Conservation (phyloP, 1,284 basidiomycete species). For the Marasmius tenuissimus region DNA sequence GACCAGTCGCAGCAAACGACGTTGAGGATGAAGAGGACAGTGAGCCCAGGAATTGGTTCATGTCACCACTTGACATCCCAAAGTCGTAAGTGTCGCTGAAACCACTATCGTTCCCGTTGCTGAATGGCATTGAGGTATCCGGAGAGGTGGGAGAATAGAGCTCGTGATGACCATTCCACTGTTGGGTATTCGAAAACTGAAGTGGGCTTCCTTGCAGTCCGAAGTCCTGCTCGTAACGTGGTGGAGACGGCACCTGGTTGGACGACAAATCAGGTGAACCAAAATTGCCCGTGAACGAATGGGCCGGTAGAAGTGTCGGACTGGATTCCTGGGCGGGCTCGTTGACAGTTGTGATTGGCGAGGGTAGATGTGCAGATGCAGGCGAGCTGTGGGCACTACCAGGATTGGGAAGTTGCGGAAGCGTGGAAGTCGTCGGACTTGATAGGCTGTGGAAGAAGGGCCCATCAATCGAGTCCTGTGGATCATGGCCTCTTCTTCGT, state of each 20-base stretch:
- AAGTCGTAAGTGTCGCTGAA: constrained; percentile 47
- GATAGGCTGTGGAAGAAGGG: constrained; percentile 51
- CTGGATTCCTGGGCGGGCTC: constrained; percentile 45
- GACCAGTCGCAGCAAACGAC: constrained; percentile 64
- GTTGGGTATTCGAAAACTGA: constrained; percentile 33
- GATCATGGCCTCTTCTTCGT: constrained; percentile 69
- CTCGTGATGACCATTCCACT: constrained; percentile 41
- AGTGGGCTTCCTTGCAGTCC: constrained; percentile 41
- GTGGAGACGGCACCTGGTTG: constrained; percentile 44
- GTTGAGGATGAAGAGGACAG: constrained; percentile 57
- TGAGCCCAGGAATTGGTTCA: constrained; percentile 34
- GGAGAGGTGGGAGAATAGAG: constrained; percentile 41
- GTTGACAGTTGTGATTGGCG: constrained; percentile 54
- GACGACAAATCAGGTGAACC: constrained; percentile 46
- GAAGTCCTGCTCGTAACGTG: constrained; percentile 59
- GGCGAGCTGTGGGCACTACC: constrained; percentile 73
- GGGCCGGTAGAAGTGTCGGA: constrained; percentile 37
- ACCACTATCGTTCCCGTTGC: constrained; percentile 36
- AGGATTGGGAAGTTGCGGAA: constrained; percentile 20
- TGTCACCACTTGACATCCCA: constrained; percentile 40
- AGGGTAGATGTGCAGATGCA: constrained; percentile 67
- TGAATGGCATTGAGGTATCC: constrained; percentile 32
- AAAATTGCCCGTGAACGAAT: constrained; percentile 36
- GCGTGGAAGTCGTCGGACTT: constrained; percentile 45
- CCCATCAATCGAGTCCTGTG: constrained; percentile 45